These are phyloP conservation scores for Penstemon eatonii DNA, from an alignment of 257 asterid genomes.

Conservation along the genomic window DNA sequence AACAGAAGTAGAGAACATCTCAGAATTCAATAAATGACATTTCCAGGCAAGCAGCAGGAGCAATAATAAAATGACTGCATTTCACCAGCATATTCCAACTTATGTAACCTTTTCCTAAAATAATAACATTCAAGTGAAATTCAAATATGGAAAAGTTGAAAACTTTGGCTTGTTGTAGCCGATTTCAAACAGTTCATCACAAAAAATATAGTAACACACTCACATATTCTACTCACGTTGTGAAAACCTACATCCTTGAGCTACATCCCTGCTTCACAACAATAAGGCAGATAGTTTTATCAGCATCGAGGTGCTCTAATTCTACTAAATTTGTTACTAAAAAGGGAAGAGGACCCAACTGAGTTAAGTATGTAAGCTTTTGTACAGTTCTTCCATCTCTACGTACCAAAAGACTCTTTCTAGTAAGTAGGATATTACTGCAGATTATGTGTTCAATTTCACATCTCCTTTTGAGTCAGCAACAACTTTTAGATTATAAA, in stretches of 20 bases:
- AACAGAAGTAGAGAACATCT: neutral
- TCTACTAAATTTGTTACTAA: neutral
- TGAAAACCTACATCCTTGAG: neutral
- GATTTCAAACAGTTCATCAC: neutral
- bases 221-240: too few relatives aligned
- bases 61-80: conserved; percentile 1
- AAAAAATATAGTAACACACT: too few relatives aligned
- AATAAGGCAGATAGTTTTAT: neutral
- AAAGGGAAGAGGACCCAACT: neutral
- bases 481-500: too few relatives aligned
- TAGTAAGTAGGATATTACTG: too few relatives aligned
- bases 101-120: conserved; percentile 2
- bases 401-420: too few relatives aligned
- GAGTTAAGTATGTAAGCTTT: too few relatives aligned
- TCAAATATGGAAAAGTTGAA: neutral
- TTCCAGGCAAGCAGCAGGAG: neutral
- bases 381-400: too few relatives aligned
- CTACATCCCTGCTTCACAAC: neutral
- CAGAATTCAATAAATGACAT: neutral
- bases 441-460: too few relatives aligned
- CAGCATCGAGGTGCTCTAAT: neutral
- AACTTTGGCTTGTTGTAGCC: neutral
- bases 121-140: neutral
- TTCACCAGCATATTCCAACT: neutral
- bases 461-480: too few relatives aligned